phyloP scores from a whole-genome alignment of 257 asterid genomes.

The Hygrophila difformis region DNA sequence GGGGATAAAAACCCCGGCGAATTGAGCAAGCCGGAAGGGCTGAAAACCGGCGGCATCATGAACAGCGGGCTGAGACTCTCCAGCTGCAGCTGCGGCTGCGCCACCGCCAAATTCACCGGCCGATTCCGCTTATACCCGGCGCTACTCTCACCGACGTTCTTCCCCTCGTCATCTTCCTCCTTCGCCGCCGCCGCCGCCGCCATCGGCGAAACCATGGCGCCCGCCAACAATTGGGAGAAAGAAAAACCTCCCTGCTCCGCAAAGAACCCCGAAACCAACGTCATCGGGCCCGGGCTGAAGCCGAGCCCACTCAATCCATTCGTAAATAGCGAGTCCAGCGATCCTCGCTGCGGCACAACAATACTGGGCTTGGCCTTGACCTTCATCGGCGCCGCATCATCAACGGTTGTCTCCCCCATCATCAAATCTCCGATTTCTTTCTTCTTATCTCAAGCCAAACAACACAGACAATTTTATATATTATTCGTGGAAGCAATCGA shows the following conservation, averaged over 20 bases:
- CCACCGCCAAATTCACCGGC: constrained; percentile 62
- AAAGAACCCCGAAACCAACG: constrained; percentile 49
- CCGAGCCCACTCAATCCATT: constrained; percentile 33
- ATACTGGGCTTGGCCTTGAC: constrained; percentile 38
- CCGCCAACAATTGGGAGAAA: constrained; percentile 80
- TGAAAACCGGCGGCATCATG: constrained; percentile 62
- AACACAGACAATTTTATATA: too few species aligned
- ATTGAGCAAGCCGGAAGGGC: constrained; percentile 73
- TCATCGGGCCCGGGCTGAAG: constrained; percentile 67
- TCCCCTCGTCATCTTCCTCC: too few species aligned
- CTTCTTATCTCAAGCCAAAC: too few species aligned
- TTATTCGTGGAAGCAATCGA: too few species aligned
- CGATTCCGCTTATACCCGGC: constrained; percentile 63
- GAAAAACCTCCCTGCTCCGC: constrained; percentile 54
- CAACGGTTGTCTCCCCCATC: constrained; percentile 33
- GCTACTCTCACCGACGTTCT: constrained; percentile 18
- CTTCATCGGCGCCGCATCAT: constrained; percentile 18
- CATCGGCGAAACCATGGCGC: constrained; percentile 81
- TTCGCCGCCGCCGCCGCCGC: constrained; percentile 20
- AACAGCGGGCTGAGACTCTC: constrained; percentile 51
- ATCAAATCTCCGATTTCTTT: too few species aligned
- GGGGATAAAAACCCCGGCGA: constrained; percentile 89
- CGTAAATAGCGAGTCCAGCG: constrained; percentile 38
- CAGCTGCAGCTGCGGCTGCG: constrained; percentile 40
- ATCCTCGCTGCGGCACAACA: constrained; percentile 47